phyloP scores from a whole-genome alignment of 2,329 filamentous ascomycete species.

The Ophiostoma montium region DNA sequence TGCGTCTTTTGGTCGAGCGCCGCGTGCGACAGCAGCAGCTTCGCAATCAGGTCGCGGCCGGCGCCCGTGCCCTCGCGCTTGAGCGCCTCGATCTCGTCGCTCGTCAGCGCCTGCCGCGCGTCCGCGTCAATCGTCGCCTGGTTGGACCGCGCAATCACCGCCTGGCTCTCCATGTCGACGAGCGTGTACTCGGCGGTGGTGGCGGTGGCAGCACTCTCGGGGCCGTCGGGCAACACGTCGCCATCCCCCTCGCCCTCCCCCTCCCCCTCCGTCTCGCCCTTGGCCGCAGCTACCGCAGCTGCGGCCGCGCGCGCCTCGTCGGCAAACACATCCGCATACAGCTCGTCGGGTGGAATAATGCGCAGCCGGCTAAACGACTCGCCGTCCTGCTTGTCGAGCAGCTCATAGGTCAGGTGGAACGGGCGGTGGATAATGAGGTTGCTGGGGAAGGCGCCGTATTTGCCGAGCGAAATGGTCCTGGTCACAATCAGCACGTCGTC shows the following conservation, averaged over 20 bases:
- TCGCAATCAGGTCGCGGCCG: constrained; percentile 83
- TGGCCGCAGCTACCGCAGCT: constrained; percentile 18
- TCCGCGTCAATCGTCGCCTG: constrained; percentile 42
- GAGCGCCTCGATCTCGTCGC: constrained; percentile 61
- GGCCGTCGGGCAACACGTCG: neutral
- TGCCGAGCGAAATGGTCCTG: constrained; percentile 80
- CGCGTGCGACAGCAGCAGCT: constrained; percentile 77
- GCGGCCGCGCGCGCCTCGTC: constrained; percentile 19
- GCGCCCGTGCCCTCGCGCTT: constrained; percentile 62
- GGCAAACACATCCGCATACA: constrained; percentile 65
- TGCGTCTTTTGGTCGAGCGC: constrained; percentile 87
- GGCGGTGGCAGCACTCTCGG: constrained; percentile 17
- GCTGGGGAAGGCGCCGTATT: constrained; percentile 81
- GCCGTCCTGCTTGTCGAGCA: constrained; percentile 55
- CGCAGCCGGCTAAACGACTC: constrained; percentile 57
- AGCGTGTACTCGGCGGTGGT: constrained; percentile 32
- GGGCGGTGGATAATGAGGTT: constrained; percentile 87
- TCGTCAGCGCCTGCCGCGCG: constrained; percentile 53
- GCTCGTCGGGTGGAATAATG: constrained; percentile 64
- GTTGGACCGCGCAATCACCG: constrained; percentile 40
- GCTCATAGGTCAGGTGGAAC: constrained; percentile 81
- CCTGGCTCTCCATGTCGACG: constrained; percentile 31
- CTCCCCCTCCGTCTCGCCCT: neutral
- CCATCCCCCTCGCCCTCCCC: neutral
- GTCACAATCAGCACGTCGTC: too few species aligned